Percentiles rank a stretch among this genome's conserved stretches.
Conservation (phyloP, 2,329 filamentous ascomycete genomes). For the Phyllosticta citriasiana region DNA sequence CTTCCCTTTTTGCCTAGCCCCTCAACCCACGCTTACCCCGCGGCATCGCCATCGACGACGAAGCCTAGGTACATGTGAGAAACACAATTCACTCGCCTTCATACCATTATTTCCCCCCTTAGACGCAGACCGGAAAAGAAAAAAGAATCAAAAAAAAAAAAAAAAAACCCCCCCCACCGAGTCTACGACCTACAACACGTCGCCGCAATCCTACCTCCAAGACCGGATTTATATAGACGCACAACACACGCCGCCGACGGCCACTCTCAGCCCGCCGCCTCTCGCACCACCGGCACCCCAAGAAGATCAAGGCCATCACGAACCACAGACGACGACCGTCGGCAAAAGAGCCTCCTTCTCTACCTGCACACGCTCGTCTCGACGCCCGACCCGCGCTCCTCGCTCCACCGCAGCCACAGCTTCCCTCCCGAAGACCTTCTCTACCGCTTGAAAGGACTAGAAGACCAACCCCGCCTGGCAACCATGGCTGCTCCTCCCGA, state of each 20-base stretch:
- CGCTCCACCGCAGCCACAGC: not conserved
- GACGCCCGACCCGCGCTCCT: not conserved
- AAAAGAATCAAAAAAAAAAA: not conserved
- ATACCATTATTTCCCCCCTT: not conserved
- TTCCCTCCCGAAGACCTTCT: not conserved
- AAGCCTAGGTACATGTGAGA: not conserved
- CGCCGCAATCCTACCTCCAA: not conserved
- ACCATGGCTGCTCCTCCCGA: slow-evolving; percentile 29
- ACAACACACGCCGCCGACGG: no score
- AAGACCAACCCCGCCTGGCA: not conserved
- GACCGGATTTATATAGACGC: no score
- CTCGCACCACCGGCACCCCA: no score
- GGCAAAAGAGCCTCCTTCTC: not conserved
- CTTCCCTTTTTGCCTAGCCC: not conserved
- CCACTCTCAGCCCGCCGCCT: no score
- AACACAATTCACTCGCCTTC: not conserved
- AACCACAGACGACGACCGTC: no score
- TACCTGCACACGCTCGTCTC: not conserved
- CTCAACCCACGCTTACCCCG: not conserved
- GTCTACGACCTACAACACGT: no score
- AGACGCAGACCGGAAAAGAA: not conserved
- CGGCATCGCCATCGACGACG: not conserved
- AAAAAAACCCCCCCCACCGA: not conserved
- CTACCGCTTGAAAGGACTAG: not conserved
- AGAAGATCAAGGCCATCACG: no score